Evolutionary conservation across 1,284 basidiomycete species (phyloP), one percentile per base, ranked within the genome.

Genomic region (Ceratobasidium papillatum): DNA sequence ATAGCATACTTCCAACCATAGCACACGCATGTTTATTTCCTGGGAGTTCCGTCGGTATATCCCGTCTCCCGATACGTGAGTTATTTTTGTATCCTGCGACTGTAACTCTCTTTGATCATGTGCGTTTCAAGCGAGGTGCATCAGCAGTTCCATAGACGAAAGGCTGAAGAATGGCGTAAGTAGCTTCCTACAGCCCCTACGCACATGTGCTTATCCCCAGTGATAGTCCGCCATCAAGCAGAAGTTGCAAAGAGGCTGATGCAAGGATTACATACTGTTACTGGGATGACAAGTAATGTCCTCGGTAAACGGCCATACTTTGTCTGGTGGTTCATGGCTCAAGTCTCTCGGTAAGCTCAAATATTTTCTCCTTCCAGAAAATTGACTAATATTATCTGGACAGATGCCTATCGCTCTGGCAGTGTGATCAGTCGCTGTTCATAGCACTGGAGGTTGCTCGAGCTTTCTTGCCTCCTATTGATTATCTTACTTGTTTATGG

Each of bases 321-420:
- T 79, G 84, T 89, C 34, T 91, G 91, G 81, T 93, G 91, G 91
- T 91, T 92, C 79, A 91, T 92, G 89, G 86, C 86, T 17, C 90
- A 93, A 80, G 86, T 91, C 58, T 85, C 84, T 76, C 85, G 90
- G 91, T 90, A 77, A 66, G 82, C 27, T 54, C 34, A n/a, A 51
- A 32, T 54, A 34, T 47, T 11, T 52, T 11, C 27, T 12, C 34
- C 34, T 54, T 3, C 51, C 8, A 41, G 17, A 12, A 38, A 41
- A n/a, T 25, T 74, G 36, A 68, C 19, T 73, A 52, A 66, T 30
- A n/a, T 62, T 61, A 61, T 43, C 76, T 66, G 78, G 41, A n/a
- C 41, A 91, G 90, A 75, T 85, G 87, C 5, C 79, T 93, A 63
- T 84, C 84, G 1, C 81, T 93, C 52, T 93, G 89, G 89, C 83